phyloP scores from a whole-genome alignment of 1,139 yeast species.

The Candida sp. region DNA sequence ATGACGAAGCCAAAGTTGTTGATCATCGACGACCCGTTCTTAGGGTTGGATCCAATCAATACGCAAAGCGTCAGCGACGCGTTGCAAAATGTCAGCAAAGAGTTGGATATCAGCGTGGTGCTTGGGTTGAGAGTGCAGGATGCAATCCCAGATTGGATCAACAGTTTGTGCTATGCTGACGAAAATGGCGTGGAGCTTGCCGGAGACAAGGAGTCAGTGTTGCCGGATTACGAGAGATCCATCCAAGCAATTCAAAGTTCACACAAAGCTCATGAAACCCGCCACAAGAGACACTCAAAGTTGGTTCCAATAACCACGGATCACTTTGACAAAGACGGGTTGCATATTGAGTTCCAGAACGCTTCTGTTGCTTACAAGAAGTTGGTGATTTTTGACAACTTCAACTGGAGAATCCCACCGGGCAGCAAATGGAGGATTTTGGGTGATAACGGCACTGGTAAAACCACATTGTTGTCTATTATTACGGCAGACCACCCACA shows the following conservation, averaged over 20 bases:
- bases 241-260: slow-evolving; percentile 4
- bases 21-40: slow-evolving; percentile 87
- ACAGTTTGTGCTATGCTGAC: slow-evolving; percentile 68
- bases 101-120: slow-evolving; percentile 43
- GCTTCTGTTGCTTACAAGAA: slow-evolving; percentile 74
- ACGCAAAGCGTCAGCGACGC: slow-evolving; percentile 59
- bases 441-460: slow-evolving; percentile 94
- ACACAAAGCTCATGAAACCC: slow-evolving; percentile 12
- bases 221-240: background rate
- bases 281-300: slow-evolving; percentile 6
- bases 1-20: slow-evolving; percentile 67
- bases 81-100: slow-evolving; percentile 27
- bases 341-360: slow-evolving; percentile 62
- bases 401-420: slow-evolving; percentile 66
- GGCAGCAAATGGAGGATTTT: slow-evolving; percentile 90
- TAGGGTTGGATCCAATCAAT: slow-evolving; percentile 87
- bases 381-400: slow-evolving; percentile 57
- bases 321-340: background rate
- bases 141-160: slow-evolving; percentile 76
- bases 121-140: slow-evolving; percentile 84
- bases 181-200: slow-evolving; percentile 51
- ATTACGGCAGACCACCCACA: slow-evolving; percentile 97
- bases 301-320: slow-evolving; percentile 12
- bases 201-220: slow-evolving; percentile 42
- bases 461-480: slow-evolving; percentile 82